A percentile compares a stretch with the other conserved stretches of the same genome.
These are phyloP conservation scores for Erysimum pusillum DNA, from an alignment of 441 rosid genomes.

Conservation along the genomic window DNA sequence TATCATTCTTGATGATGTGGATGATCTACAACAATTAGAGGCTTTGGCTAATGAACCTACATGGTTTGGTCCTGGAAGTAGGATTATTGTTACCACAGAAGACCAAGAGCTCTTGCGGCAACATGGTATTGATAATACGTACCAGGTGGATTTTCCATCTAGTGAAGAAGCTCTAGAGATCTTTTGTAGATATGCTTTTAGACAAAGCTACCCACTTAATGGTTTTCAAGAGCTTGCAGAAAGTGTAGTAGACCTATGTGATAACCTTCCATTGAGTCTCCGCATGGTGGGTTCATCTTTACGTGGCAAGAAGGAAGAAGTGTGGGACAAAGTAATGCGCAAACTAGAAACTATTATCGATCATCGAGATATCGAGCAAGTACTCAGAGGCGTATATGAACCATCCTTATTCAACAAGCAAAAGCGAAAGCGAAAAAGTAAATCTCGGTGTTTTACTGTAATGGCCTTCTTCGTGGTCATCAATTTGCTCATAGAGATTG, in stretches of 20 bases:
- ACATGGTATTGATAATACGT: conserved; percentile 4
- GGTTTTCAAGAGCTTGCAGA: neutral
- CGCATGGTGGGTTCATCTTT: conserved; percentile 20
- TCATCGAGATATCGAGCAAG: neutral
- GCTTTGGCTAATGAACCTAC: neutral
- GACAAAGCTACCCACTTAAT: neutral
- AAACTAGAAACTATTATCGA: conserved; percentile 42
- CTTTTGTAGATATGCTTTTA: neutral
- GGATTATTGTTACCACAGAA: neutral
- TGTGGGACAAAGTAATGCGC: neutral
- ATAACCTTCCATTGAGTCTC: conserved; percentile 4
- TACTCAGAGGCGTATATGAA: neutral
- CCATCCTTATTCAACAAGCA: neutral
- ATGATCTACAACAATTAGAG: neutral
- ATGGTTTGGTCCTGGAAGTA: conserved; percentile 12
- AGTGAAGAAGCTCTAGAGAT: neutral
- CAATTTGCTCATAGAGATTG: conserved; percentile 3
- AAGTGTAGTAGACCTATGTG: neutral
- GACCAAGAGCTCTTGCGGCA: neutral
- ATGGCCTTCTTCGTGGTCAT: neutral
- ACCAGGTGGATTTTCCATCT: conserved; percentile 10
- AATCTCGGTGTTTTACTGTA: neutral
- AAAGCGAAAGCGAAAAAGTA: too few relatives aligned
- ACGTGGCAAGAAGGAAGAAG: neutral
- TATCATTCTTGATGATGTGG: conserved; percentile 31